These are phyloP conservation scores for Aureobasidium sp. DNA, from an alignment of 2,329 filamentous ascomycete genomes.

Conservation along the genomic window DNA sequence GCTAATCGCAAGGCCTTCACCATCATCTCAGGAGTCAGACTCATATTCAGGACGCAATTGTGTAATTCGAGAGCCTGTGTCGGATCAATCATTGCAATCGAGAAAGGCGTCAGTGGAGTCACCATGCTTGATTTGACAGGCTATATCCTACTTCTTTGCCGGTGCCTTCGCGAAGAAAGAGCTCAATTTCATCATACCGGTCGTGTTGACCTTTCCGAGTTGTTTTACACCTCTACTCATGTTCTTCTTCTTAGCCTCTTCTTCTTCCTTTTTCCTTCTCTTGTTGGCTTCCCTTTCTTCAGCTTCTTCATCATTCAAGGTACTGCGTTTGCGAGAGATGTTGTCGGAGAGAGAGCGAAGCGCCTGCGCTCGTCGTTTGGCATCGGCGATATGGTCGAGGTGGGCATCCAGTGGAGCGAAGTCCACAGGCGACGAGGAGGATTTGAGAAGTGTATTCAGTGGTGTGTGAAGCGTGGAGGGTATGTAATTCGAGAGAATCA, in stretches of 20 bases:
- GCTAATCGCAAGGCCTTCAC: too few species aligned
- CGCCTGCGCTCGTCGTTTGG: slow-evolving; percentile 65
- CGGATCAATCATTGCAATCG: background rate
- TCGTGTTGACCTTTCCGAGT: slow-evolving; percentile 82
- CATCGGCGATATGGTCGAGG: slow-evolving; percentile 55
- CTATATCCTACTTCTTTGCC: slow-evolving; percentile 19
- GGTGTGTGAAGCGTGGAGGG: slow-evolving; percentile 36
- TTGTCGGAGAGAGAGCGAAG: slow-evolving; percentile 63
- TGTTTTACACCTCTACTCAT: slow-evolving; percentile 71
- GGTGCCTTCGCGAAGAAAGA: slow-evolving; percentile 74
- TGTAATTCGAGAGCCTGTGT: too few species aligned
- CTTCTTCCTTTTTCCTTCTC: slow-evolving; percentile 78
- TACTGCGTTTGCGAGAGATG: slow-evolving; percentile 50
- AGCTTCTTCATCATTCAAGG: slow-evolving; percentile 58
- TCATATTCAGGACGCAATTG: too few species aligned
- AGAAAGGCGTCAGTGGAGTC: background rate
- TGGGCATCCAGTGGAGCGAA: slow-evolving; percentile 68
- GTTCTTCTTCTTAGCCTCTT: slow-evolving; percentile 76
- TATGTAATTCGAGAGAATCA: slow-evolving; percentile 58
- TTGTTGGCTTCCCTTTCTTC: slow-evolving; percentile 61
- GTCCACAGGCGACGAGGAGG: slow-evolving; percentile 42
- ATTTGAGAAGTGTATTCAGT: slow-evolving; percentile 38
- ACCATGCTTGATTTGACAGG: background rate
- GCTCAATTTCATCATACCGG: slow-evolving; percentile 95
- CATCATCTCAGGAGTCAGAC: too few species aligned